Percentiles rank a stretch among this genome's conserved stretches.
phyloP scores from a whole-genome alignment of 78 protist genomes.

The Guillardia theta region DNA sequence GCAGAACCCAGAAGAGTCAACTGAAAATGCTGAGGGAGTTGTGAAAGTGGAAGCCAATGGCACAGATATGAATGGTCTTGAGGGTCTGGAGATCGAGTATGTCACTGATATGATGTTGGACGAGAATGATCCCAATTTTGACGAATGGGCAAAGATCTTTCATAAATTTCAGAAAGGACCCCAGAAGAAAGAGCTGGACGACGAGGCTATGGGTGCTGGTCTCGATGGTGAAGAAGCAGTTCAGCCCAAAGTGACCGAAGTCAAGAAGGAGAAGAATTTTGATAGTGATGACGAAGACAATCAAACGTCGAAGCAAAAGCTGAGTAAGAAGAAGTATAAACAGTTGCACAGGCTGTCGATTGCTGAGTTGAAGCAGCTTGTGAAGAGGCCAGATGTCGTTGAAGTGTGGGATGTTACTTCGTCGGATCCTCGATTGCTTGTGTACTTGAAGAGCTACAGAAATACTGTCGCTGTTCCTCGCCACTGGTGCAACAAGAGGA shows the following conservation, averaged over 20 bases:
- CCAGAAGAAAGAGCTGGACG: background rate
- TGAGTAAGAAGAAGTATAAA: constrained; percentile 69
- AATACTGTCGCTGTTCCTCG: constrained; percentile 91
- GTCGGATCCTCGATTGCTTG: constrained; percentile 88
- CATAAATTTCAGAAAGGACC: background rate
- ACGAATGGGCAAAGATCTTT: background rate
- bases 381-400: constrained; percentile 64
- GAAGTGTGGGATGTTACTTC: constrained; percentile 80
- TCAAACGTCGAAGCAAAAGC: background rate
- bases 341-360: constrained; percentile 64
- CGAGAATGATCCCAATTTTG: background rate
- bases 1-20: background rate
- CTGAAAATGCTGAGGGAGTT: background rate
- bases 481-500: constrained; percentile 96
- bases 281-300: background rate
- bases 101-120: background rate
- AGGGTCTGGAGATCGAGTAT: constrained; percentile 15
- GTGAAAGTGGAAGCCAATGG: too few species aligned
- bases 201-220: background rate
- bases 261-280: background rate
- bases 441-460: constrained; percentile 76
- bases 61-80: too few species aligned
- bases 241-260: background rate
- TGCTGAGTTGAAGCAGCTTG: constrained; percentile 89
- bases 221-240: background rate